A percentile compares a stretch with the other conserved stretches of the same genome.
phyloP scores from a whole-genome alignment of 2,329 filamentous ascomycete species.

The Rhynchosporium graminicola region DNA sequence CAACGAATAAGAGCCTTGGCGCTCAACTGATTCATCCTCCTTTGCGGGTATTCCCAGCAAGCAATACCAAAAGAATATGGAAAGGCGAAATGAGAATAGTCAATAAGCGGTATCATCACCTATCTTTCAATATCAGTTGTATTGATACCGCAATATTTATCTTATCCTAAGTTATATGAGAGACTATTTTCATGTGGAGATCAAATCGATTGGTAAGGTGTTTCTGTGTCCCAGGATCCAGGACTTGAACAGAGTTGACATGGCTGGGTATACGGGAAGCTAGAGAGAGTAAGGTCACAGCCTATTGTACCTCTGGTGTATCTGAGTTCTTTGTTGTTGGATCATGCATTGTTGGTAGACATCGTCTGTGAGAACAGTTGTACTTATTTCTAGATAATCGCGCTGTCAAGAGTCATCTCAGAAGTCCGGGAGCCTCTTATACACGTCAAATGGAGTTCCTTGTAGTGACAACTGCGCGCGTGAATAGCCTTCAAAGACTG shows the following conservation, averaged over 20 bases:
- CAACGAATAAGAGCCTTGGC: too few relatives aligned
- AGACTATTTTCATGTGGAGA: not conserved
- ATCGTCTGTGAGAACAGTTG: not conserved
- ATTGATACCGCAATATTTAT: not conserved
- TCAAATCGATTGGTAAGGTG: not conserved
- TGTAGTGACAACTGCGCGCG: too few relatives aligned
- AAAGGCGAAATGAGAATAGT: not conserved
- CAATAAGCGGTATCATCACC: not conserved
- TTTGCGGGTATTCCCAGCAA: not conserved
- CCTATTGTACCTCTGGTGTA: not conserved
- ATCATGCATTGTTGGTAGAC: constrained; percentile 1
- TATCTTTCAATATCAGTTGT: not conserved
- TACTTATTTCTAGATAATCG: not conserved
- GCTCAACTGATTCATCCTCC: not conserved
- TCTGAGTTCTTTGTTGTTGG: not conserved
- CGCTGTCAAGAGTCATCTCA: not conserved
- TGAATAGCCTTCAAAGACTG: too few relatives aligned
- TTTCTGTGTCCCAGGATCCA: not conserved
- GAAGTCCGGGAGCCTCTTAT: not conserved
- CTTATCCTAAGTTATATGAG: not conserved
- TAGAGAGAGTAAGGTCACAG: not conserved
- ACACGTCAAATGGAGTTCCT: too few relatives aligned
- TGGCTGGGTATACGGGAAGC: too few relatives aligned
- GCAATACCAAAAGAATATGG: not conserved
- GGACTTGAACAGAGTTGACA: too few relatives aligned